Conservation (phyloP, 495 filamentous ascomycete species). For the Podospora australis region DNA sequence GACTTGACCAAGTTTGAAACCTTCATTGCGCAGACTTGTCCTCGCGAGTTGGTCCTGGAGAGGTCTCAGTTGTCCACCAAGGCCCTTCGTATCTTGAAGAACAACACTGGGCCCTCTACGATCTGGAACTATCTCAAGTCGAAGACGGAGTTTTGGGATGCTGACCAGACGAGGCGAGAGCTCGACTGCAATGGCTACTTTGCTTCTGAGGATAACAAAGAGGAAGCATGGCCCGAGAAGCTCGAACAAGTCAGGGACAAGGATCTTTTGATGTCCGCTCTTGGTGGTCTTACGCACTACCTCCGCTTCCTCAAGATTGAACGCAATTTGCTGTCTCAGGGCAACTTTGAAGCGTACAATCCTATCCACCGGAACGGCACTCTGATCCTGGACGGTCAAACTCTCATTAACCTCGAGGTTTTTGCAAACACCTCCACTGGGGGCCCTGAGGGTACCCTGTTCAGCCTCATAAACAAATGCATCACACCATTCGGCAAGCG, state of each 20-base stretch:
- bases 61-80: constrained; percentile 79
- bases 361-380: constrained; percentile 91
- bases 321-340: constrained; percentile 76
- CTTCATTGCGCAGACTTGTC: constrained; percentile 86
- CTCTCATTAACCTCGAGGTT: constrained; percentile 93
- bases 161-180: constrained; percentile 72
- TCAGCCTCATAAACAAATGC: constrained; percentile 85
- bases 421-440: constrained; percentile 94
- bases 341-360: constrained; percentile 87
- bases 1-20: constrained; percentile 98
- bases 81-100: constrained; percentile 89
- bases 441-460: constrained; percentile 75
- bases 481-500: constrained; percentile 97
- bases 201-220: constrained; percentile 52
- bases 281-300: constrained; percentile 86
- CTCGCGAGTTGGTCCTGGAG: constrained; percentile 84
- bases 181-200: constrained; percentile 82
- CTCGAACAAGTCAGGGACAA: constrained; percentile 69
- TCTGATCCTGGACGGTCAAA: constrained; percentile 91
- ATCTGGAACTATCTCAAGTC: constrained; percentile 94
- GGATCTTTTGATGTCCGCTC: constrained; percentile 83
- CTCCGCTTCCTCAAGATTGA: constrained; percentile 84
- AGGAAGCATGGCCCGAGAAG: constrained; percentile 69
- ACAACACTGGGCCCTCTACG: constrained; percentile 86
- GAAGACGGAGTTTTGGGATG: constrained; percentile 85